Percentiles rank a stretch among this genome's conserved stretches.
Conservation (phyloP, 805 yeast species). For the Wickerhamiella spandovensis region DNA sequence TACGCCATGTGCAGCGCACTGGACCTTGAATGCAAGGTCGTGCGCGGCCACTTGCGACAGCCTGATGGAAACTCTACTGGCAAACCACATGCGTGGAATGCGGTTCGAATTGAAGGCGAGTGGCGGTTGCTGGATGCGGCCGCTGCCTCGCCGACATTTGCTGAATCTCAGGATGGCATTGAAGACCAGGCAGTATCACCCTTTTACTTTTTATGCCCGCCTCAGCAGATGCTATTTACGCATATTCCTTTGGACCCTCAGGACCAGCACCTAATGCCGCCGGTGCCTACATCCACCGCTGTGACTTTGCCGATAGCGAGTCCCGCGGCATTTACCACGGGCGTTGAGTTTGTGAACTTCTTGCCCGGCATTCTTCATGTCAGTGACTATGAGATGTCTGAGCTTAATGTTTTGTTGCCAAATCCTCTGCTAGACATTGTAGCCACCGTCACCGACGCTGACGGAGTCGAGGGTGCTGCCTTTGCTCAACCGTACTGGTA, state of each 20-base stretch:
- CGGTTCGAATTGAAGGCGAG: conserved; percentile 59
- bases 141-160: conserved; percentile 44
- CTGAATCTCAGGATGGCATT: conserved; percentile 21
- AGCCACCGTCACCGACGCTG: conserved; percentile 29
- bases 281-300: conserved; percentile 64
- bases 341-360: conserved; percentile 48
- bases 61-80: conserved; percentile 42
- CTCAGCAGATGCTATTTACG: conserved; percentile 61
- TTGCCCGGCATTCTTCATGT: conserved; percentile 66
- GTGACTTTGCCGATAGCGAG: conserved; percentile 76
- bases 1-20: conserved; percentile 57
- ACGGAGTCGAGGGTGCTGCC: conserved; percentile 38
- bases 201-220: conserved; percentile 68
- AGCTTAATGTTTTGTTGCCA: conserved; percentile 63
- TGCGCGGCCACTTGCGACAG: conserved; percentile 71
- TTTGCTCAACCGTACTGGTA: conserved; percentile 70
- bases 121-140: conserved; percentile 71
- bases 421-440: conserved; percentile 49
- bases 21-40: conserved; percentile 59
- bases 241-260: conserved; percentile 72
- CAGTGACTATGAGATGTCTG: conserved; percentile 64
- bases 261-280: conserved; percentile 79
- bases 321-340: conserved; percentile 58
- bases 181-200: conserved; percentile 26
- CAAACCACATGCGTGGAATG: conserved; percentile 73